These are phyloP conservation scores for Lodderomyces oxycetoniae DNA, from an alignment of 1,139 yeast genomes.

Conservation along the genomic window DNA sequence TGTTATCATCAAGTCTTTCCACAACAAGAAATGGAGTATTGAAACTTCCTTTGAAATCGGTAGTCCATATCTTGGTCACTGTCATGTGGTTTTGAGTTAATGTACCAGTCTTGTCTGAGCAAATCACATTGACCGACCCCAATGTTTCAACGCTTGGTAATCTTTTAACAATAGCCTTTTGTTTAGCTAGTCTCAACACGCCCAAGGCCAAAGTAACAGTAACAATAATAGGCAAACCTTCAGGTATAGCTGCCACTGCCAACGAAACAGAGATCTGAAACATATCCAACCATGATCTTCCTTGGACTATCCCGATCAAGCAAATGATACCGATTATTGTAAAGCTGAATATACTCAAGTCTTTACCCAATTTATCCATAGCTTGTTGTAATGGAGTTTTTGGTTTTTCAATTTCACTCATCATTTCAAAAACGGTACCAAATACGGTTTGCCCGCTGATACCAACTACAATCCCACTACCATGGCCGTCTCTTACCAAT, in stretches of 20 bases:
- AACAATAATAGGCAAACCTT: slow-evolving; percentile 93
- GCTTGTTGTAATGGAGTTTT: slow-evolving; percentile 92
- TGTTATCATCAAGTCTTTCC: slow-evolving; percentile 39
- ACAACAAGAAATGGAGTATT: slow-evolving; percentile 45
- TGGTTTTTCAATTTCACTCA: slow-evolving; percentile 90
- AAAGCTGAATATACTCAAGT: slow-evolving; percentile 77
- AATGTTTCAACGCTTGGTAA: slow-evolving; percentile 93
- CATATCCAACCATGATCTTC: slow-evolving; percentile 94
- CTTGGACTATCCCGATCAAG: slow-evolving; percentile 79
- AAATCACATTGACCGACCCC: slow-evolving; percentile 91
- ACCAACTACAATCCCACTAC: slow-evolving; percentile 87
- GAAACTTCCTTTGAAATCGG: slow-evolving; percentile 58
- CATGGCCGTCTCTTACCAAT: slow-evolving; percentile 89
- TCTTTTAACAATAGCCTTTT: slow-evolving; percentile 88
- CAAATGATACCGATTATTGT: slow-evolving; percentile 83
- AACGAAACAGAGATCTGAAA: slow-evolving; percentile 93
- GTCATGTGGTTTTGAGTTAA: slow-evolving; percentile 94
- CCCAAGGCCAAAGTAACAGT: slow-evolving; percentile 95
- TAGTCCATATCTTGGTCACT: slow-evolving; percentile 79
- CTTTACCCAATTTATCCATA: slow-evolving; percentile 92
- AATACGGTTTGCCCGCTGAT: slow-evolving; percentile 86
- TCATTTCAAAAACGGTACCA: slow-evolving; percentile 87
- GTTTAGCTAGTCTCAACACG: slow-evolving; percentile 89
- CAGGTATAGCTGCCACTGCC: slow-evolving; percentile 98
- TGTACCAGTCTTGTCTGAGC: slow-evolving; percentile 95